Percentiles rank a stretch among this genome's conserved stretches.
Conservation (phyloP, 164 flowering plant species). For the Umbilicus rupestris region DNA sequence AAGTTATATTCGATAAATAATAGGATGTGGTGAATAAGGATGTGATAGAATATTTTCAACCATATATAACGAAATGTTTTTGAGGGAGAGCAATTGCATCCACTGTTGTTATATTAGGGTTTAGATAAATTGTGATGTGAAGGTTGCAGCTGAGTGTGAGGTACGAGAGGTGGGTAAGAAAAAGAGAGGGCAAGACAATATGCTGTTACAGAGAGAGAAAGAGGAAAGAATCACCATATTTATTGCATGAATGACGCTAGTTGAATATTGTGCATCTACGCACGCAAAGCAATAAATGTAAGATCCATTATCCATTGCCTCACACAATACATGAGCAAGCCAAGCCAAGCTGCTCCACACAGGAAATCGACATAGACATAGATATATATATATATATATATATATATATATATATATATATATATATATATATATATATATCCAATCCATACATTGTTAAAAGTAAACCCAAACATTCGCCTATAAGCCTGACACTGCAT, state of each 20-base stretch:
- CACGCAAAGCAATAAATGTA: slow-evolving; percentile 7
- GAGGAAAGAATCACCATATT: not conserved
- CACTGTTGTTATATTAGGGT: too few relatives aligned
- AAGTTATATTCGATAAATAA: too few relatives aligned
- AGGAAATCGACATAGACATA: slow-evolving; percentile 3
- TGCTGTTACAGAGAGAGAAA: not conserved
- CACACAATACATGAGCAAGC: slow-evolving; percentile 1
- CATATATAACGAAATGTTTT: too few relatives aligned
- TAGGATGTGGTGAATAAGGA: too few relatives aligned
- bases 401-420: too few relatives aligned
- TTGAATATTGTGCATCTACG: slow-evolving; percentile 1
- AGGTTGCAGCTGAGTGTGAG: too few relatives aligned
- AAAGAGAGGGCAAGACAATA: too few relatives aligned
- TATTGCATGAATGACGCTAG: not conserved
- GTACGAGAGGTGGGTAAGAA: too few relatives aligned
- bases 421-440: not conserved
- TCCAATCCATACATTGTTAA: not conserved
- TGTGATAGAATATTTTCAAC: too few relatives aligned
- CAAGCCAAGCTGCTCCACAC: slow-evolving; percentile 3
- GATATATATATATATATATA: not conserved
- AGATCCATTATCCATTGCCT: slow-evolving; percentile 6
- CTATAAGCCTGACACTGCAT: slow-evolving; percentile 2
- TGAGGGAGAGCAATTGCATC: too few relatives aligned
- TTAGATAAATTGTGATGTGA: too few relatives aligned
- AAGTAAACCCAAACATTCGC: slow-evolving; percentile 9